Percentiles rank a stretch among this genome's conserved stretches.
Conservation (phyloP, 176 grass and related monocot species). For the Eragrostis curvula region DNA sequence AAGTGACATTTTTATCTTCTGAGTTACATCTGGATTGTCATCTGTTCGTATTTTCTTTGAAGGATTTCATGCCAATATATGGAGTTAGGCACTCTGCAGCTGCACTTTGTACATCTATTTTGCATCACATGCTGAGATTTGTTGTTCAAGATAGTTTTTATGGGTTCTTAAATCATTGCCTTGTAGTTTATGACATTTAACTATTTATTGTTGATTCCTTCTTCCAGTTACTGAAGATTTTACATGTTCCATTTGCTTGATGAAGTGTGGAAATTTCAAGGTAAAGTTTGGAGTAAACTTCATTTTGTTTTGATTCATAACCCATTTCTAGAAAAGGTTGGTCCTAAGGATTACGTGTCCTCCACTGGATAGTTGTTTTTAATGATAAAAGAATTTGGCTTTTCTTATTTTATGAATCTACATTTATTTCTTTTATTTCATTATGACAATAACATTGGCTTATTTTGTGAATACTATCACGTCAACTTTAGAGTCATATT, state of each 20-base stretch:
- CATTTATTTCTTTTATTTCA: conserved; percentile 18
- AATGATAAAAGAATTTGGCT: neutral
- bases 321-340: neutral
- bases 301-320: conserved; percentile 6
- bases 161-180: neutral
- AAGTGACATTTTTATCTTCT: neutral
- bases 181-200: conserved; percentile 6
- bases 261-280: conserved; percentile 79
- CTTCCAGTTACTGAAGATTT: conserved; percentile 87
- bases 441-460: conserved; percentile 3
- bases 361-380: neutral
- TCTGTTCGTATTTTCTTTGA: conserved; percentile 15
- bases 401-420: conserved; percentile 1
- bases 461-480: conserved; percentile 17
- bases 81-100: neutral
- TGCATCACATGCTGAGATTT: conserved; percentile 5
- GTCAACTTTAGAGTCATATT: conserved; percentile 21
- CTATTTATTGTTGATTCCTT: conserved; percentile 25
- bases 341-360: conserved; percentile 9
- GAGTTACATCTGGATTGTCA: conserved; percentile 19
- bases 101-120: conserved; percentile 22
- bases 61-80: conserved; percentile 14
- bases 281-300: conserved; percentile 48
- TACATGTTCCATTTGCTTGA: conserved; percentile 79
- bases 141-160: conserved; percentile 24